Base-by-base conservation (phyloP, 768 basidiomycete species). In the Termitomyces sp. region DNA sequence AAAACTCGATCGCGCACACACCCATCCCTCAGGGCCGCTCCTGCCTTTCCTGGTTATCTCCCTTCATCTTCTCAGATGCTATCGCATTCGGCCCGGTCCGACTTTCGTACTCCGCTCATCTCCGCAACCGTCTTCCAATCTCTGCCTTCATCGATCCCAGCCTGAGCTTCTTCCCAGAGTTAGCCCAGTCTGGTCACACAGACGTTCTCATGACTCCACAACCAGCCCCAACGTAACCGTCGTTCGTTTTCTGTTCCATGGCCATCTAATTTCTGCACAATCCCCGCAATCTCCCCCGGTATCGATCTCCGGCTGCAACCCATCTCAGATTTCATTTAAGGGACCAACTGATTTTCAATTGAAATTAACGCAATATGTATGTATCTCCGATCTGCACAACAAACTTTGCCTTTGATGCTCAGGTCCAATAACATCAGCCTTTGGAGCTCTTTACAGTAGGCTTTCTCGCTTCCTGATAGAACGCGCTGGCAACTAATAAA, bases 71-170 rank as follows among this genome's bases (percentile, higher is more conserved):
- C 44, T 53, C 54, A 43, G 37, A 45, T 53, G 59, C 53, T 23
- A 60, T 59, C 54, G 61, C 61, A 43, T 51, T 44, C 59, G 59
- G 62, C 37, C 62, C 57, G 62, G 32, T 19, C 47, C 9, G n/a
- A 5, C n/a, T 50, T 54, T 39, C 23, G 32, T 17, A 28, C 54
- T 55, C 55, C 57, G 49, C 35, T 39, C 57, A 58, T 60, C 61
- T 62, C 56, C 59, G 61, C 42, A 56, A 51, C 44, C 12, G 19
- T 42, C n/a, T 35, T 48, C 52, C 32, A 50, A 54, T 59, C 52
- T 52, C 49, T 56, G 25, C n/a, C 44, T 40, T 35, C 46, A 50
- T 40, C 48, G 27, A 48, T 56, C 43, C 46, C 30, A 48, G 45
- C 57, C 54, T 50, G 43, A 43, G 49, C 45, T 52, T 52, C 44